Evolutionary conservation across 164 flowering plant species (phyloP), one percentile per base, ranked within the genome.

Genomic region (Nymphaea colorata): DNA sequence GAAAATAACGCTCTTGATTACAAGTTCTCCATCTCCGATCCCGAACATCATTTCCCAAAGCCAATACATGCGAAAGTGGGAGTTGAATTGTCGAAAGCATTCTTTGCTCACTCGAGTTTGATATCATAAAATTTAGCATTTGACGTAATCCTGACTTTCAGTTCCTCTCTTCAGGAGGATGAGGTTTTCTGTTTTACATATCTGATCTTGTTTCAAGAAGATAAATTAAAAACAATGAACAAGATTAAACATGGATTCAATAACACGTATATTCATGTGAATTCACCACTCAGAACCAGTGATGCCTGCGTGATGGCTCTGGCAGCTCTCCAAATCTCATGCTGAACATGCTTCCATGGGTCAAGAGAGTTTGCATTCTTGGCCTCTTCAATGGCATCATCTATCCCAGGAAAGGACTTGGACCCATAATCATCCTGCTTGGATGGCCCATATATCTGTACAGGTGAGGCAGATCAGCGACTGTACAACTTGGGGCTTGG

Each of bases 281-380:
- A 66, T 69, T 75, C 60, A 25, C 90, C 90, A 51, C 47, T 67
- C 57, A 88, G 86, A 68, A 86, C 83, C 67, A 78, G 77, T 3
- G 91, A 75, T 65, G 84, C 90, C 18, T 89, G 84, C 67, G 71
- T 83, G 64, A 89, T 69, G 43, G 75, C 91, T 76, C 95, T 84
- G 16, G 91, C 76, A 64, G 81, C 90, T 77, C 90, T 79, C 89
- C 90, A 87, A 57, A 89, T 69, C 79, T 87, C 82, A 74, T 85
- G 95, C 70, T 86, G 91, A 45, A 85, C 88, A 42, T 14, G 42
- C 44, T 42, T 73, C 91, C 91, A 87, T 15, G 86, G 74, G 25
- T 85, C 84, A 51, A 44, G 0, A 0, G 85, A 77, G 70, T 79
- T 82, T 69, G 76, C 65, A 65, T 43, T 77, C 76, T 74, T 80